Percentiles rank a stretch among this genome's conserved stretches.
These are phyloP conservation scores for Melampsora americana DNA, from an alignment of 1,284 basidiomycete genomes.

Conservation along the genomic window DNA sequence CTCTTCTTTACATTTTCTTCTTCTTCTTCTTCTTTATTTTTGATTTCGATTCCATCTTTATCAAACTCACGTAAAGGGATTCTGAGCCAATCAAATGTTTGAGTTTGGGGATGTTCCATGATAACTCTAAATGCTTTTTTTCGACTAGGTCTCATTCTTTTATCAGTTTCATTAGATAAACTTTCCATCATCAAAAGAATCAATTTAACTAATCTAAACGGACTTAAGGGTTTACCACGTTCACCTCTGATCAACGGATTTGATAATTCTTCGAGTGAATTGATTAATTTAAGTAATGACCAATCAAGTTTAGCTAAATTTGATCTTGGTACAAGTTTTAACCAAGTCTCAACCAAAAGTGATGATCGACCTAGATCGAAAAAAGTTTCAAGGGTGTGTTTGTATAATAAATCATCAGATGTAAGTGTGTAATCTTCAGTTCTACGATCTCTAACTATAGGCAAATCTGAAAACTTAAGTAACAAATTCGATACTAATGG, in stretches of 20 bases:
- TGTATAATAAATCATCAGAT: constrained; percentile 15
- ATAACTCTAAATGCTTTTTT: constrained; percentile 23
- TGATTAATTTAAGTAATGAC: constrained; percentile 17
- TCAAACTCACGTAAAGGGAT: constrained; percentile 19
- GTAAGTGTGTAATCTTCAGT: constrained; percentile 2
- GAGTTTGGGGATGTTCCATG: constrained; percentile 18
- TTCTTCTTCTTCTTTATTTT: background rate
- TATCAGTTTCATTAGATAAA: constrained; percentile 25
- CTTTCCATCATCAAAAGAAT: constrained; percentile 11
- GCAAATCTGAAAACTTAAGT: background rate
- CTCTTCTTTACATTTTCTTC: background rate
- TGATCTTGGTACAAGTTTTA: constrained; percentile 6
- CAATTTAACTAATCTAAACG: constrained; percentile 19
- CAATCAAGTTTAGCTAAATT: constrained; percentile 23
- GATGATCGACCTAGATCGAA: constrained; percentile 21
- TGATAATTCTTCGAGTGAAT: constrained; percentile 9
- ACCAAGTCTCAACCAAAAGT: constrained; percentile 26
- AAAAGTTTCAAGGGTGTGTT: background rate
- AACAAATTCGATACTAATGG: constrained; percentile 18
- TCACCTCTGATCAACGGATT: constrained; percentile 25
- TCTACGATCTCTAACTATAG: constrained; percentile 13
- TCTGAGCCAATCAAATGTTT: constrained; percentile 32
- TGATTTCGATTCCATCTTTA: constrained; percentile 26
- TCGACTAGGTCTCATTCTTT: constrained; percentile 19
- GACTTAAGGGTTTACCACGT: constrained; percentile 29